phyloP scores from a whole-genome alignment of 2,329 filamentous ascomycete species.

The Cadophora sp. region DNA sequence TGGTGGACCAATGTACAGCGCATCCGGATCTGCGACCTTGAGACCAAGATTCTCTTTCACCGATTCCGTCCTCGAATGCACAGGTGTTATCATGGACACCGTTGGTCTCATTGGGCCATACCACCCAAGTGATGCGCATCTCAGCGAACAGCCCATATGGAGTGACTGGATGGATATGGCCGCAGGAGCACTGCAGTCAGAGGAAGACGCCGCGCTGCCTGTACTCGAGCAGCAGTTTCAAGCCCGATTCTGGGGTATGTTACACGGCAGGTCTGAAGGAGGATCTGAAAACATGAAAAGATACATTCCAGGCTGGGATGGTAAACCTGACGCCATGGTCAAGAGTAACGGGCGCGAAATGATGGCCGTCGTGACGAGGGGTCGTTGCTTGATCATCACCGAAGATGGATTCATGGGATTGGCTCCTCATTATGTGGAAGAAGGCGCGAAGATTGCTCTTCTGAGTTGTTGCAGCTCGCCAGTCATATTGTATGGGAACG shows the following conservation, averaged over 20 bases:
- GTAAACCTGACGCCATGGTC: background rate
- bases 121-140: background rate
- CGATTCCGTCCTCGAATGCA: constrained; percentile 12
- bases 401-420: constrained; percentile 23
- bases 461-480: constrained; percentile 24
- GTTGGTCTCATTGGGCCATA: constrained; percentile 6
- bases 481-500: constrained; percentile 18
- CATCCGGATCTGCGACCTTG: background rate
- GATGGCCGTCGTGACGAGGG: constrained; percentile 13
- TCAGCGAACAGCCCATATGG: background rate
- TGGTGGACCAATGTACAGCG: constrained; percentile 18
- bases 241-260: constrained; percentile 8
- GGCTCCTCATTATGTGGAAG: constrained; percentile 16
- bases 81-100: constrained; percentile 19
- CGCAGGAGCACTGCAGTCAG: constrained; percentile 3
- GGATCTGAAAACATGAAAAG: background rate
- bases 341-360: constrained; percentile 5
- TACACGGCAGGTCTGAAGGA: background rate
- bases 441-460: constrained; percentile 20
- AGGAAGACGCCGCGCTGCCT: constrained; percentile 2
- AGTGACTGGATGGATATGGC: constrained; percentile 20
- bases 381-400: constrained; percentile 23
- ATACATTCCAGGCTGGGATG: constrained; percentile 4
- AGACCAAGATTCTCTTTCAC: constrained; percentile 15
- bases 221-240: background rate